These are phyloP conservation scores for Didymella arachidicola DNA, from an alignment of 2,329 filamentous ascomycete genomes.

Conservation along the genomic window DNA sequence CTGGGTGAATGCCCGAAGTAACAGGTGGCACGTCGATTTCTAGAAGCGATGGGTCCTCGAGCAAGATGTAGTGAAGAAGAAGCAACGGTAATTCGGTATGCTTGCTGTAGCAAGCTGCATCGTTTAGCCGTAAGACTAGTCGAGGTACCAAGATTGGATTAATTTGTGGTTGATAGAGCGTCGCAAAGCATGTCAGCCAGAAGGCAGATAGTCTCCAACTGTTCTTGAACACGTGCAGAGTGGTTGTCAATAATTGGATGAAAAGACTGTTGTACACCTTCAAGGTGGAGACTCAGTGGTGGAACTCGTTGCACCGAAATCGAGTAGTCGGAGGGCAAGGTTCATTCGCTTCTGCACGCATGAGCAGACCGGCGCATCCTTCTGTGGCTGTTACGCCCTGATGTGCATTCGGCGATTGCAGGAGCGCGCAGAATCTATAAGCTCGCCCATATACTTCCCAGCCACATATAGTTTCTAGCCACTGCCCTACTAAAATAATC, in stretches of 20 bases:
- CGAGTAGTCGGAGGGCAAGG: neutral
- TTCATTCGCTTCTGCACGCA: constrained; percentile 26
- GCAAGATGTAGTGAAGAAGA: neutral
- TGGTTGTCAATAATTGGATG: neutral
- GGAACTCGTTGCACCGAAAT: neutral
- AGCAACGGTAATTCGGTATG: neutral
- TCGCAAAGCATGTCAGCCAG: neutral
- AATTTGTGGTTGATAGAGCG: neutral
- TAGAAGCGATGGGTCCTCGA: neutral
- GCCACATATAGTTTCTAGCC: no score
- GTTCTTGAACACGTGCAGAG: neutral
- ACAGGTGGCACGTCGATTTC: neutral
- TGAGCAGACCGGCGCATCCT: constrained; percentile 21
- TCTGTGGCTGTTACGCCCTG: constrained; percentile 12
- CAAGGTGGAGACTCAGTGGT: constrained; percentile 1
- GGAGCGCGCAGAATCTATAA: constrained; percentile 15
- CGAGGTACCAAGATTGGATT: neutral
- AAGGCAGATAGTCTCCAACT: neutral
- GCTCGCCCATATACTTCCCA: no score
- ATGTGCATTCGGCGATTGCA: constrained; percentile 10
- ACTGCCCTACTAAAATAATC: no score
- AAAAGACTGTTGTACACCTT: constrained; percentile 5
- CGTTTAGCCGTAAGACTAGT: neutral
- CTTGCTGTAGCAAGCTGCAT: neutral
- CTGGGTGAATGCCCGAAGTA: neutral